Conservation (phyloP, 495 filamentous ascomycete genomes). For the Trichoderma erinaceum region DNA sequence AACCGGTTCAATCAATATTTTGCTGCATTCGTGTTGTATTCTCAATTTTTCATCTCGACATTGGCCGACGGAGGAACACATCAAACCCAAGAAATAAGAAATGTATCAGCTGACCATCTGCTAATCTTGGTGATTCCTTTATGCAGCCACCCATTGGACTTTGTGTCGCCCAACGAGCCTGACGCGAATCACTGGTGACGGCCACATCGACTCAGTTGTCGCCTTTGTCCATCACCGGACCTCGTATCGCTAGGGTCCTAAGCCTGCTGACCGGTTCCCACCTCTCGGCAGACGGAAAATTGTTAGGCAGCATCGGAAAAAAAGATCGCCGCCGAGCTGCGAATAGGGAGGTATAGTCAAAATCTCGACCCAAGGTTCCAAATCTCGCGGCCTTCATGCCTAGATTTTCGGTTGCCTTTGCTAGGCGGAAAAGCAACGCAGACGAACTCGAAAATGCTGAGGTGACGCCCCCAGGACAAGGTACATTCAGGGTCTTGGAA, state of each 20-base stretch:
- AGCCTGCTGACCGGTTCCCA: constrained; percentile 12
- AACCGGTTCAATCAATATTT: background rate
- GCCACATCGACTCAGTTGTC: background rate
- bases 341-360: background rate
- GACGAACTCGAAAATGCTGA: constrained; percentile 42
- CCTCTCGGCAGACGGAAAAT: background rate
- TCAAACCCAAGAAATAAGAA: background rate
- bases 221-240: background rate
- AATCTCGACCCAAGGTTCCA: background rate
- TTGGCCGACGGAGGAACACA: background rate
- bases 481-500: constrained; percentile 46
- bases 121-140: constrained; percentile 4
- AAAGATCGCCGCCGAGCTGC: background rate
- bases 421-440: constrained; percentile 46
- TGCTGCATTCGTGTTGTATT: background rate
- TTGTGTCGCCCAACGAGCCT: constrained; percentile 9
- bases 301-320: background rate
- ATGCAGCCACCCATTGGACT: background rate
- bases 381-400: constrained; percentile 36
- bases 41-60: background rate
- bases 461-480: constrained; percentile 22
- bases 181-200: constrained; percentile 3
- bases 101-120: background rate
- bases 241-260: constrained; percentile 10
- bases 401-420: constrained; percentile 47